A percentile compares a stretch with the other conserved stretches of the same genome.
Evolutionary conservation across 345 rosid species (phyloP).

Genomic region (Turnera subulata): DNA sequence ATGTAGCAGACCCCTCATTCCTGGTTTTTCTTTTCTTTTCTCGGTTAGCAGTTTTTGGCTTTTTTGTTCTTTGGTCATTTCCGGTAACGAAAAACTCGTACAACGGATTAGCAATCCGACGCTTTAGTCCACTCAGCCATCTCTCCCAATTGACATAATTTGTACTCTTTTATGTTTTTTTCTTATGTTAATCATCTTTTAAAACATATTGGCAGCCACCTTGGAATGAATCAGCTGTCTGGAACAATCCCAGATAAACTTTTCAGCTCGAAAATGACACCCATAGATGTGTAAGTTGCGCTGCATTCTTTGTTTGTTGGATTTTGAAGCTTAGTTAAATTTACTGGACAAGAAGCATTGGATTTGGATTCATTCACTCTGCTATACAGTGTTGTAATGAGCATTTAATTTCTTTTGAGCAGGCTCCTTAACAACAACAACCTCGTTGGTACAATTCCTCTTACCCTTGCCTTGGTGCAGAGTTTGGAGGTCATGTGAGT

Average conservation of each 20-base stretch:
- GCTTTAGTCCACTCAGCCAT: too few species aligned
- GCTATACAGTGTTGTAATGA: neutral
- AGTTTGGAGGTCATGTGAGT: slow-evolving; percentile 71
- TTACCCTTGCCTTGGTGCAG: slow-evolving; percentile 54
- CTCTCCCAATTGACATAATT: too few species aligned
- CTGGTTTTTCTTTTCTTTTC: too few species aligned
- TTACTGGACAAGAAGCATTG: neutral
- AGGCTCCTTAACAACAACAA: slow-evolving; percentile 77
- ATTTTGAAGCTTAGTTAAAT: too few species aligned
- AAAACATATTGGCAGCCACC: too few species aligned
- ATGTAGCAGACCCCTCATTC: too few species aligned
- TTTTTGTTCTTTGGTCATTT: too few species aligned
- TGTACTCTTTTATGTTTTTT: too few species aligned
- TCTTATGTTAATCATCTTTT: too few species aligned
- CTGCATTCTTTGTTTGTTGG: neutral
- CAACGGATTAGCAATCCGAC: too few species aligned
- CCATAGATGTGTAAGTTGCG: slow-evolving; percentile 69
- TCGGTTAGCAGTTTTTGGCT: too few species aligned
- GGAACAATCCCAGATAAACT: slow-evolving; percentile 57
- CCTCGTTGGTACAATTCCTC: slow-evolving; percentile 54
- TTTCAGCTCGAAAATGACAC: slow-evolving; percentile 61
- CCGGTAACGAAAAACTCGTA: too few species aligned
- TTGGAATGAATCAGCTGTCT: slow-evolving; percentile 63
- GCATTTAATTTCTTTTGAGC: slow-evolving; percentile 5
- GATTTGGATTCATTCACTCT: neutral